Conservation (phyloP, 2,329 filamentous ascomycete genomes). For the Acrocalymma vagum region DNA sequence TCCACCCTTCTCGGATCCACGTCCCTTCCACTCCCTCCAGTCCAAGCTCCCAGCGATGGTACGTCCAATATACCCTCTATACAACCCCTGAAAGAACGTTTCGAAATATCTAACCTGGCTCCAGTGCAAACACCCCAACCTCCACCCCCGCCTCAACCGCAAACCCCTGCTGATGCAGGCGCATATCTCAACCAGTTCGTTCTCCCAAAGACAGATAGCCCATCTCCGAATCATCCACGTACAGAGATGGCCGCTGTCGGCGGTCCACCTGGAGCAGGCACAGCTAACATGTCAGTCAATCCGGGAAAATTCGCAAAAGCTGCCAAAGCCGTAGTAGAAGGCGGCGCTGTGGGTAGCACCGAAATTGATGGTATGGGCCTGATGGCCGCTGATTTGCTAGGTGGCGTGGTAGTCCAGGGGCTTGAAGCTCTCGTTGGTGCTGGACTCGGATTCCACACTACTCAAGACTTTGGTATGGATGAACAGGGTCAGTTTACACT, state of each 20-base stretch:
- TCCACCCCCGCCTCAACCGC: constrained; percentile 27
- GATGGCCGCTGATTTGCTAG: constrained; percentile 40
- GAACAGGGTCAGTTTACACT: constrained; percentile 29
- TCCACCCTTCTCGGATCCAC: constrained; percentile 30
- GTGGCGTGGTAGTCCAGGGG: constrained; percentile 45
- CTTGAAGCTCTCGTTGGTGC: constrained; percentile 46
- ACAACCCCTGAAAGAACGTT: no score
- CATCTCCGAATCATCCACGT: constrained; percentile 38
- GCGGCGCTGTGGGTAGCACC: constrained; percentile 35
- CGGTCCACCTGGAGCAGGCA: constrained; percentile 39
- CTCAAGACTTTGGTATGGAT: constrained; percentile 31
- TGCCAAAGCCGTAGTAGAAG: constrained; percentile 43
- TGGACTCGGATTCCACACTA: constrained; percentile 34
- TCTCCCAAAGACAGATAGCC: constrained; percentile 44
- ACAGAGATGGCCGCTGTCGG: constrained; percentile 47
- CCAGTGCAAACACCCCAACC: constrained; percentile 21
- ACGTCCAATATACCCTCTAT: no score
- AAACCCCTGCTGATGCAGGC: constrained; percentile 43
- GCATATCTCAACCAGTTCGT: constrained; percentile 47
- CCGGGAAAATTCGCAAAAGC: constrained; percentile 42
- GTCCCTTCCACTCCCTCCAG: constrained; percentile 31
- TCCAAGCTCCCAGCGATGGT: constrained; percentile 28
- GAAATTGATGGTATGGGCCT: constrained; percentile 46
- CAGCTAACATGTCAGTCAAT: constrained; percentile 39
- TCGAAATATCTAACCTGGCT: no score